Percentiles rank a stretch among this genome's conserved stretches.
These are phyloP conservation scores for Trapa bicornis DNA, from an alignment of 345 rosid species.

Conservation along the genomic window DNA sequence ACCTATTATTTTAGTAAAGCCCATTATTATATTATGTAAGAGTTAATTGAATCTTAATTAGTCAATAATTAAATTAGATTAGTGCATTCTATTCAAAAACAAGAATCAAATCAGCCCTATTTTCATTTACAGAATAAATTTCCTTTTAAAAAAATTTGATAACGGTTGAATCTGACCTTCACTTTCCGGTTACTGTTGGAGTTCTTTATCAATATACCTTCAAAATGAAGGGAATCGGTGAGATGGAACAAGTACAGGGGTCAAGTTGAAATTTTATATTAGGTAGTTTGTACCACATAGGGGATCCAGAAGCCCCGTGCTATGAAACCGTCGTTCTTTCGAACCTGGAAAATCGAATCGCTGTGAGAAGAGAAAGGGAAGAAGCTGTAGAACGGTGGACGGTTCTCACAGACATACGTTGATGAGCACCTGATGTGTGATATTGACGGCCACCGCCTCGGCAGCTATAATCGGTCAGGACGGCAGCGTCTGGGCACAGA, in stretches of 20 bases:
- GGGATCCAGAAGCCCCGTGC: conserved; percentile 10
- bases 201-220: no score
- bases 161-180: no score
- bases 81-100: no score
- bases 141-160: no score
- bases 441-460: conserved; percentile 28
- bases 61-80: no score
- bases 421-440: conserved; percentile 42
- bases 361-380: background rate
- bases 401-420: conserved; percentile 21
- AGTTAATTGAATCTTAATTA: no score
- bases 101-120: no score
- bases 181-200: no score
- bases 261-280: background rate
- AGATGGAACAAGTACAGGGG: background rate
- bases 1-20: no score
- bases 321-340: conserved; percentile 17
- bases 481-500: conserved; percentile 44
- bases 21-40: no score
- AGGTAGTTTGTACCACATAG: background rate
- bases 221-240: background rate
- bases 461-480: conserved; percentile 42
- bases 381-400: background rate
- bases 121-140: no score
- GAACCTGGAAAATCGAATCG: conserved; percentile 6